Evolutionary conservation across 768 basidiomycete genomes (phyloP).

Genomic region (Boletus subcaerulescens): DNA sequence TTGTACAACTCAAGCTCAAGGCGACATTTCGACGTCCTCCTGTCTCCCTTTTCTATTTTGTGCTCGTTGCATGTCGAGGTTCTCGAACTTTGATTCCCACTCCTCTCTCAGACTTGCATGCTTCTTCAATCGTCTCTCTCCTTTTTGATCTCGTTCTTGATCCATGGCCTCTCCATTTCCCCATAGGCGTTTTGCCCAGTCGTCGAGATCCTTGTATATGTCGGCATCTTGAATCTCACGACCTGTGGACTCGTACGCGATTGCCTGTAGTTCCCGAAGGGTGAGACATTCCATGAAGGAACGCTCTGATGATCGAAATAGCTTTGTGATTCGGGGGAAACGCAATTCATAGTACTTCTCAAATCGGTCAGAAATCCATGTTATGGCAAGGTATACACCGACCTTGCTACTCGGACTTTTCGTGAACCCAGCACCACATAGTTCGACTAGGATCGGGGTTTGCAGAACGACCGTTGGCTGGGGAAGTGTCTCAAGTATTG

Average conservation of each 20-base stretch:
- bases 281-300: conserved; percentile 57
- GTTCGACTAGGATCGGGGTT: conserved; percentile 63
- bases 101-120: conserved; percentile 34
- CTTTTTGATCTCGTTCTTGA: conserved; percentile 16
- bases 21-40: conserved; percentile 26
- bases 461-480: conserved; percentile 57
- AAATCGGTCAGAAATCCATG: neutral
- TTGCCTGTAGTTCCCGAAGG: conserved; percentile 48
- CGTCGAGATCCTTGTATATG: conserved; percentile 48
- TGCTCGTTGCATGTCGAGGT: conserved; percentile 18
- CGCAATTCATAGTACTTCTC: conserved; percentile 77
- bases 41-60: conserved; percentile 21
- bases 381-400: conserved; percentile 11
- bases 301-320: conserved; percentile 59
- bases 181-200: conserved; percentile 42
- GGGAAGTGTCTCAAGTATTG: conserved; percentile 44
- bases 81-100: conserved; percentile 44
- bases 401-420: conserved; percentile 61
- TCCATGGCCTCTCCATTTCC: conserved; percentile 39
- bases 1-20: conserved; percentile 15
- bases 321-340: conserved; percentile 76
- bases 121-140: conserved; percentile 36
- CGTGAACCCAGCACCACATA: conserved; percentile 83
- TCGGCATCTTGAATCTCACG: conserved; percentile 38
- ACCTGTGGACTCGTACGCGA: conserved; percentile 55